These are phyloP conservation scores for Oryza australiensis DNA, from an alignment of 176 grass and related monocot genomes.

Conservation along the genomic window DNA sequence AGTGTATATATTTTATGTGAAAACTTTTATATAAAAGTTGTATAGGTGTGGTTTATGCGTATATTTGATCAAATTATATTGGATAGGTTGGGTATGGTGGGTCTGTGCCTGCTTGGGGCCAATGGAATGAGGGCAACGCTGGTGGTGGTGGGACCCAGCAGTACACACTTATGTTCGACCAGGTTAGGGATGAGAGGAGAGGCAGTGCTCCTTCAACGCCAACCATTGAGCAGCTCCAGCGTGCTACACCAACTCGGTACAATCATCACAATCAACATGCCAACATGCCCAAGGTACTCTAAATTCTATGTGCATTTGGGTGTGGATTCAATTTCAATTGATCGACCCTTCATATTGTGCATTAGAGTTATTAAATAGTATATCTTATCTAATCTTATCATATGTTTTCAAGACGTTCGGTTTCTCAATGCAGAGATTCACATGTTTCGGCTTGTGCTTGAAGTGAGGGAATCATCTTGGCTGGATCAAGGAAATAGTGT, in stretches of 20 bases:
- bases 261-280: constrained; percentile 4
- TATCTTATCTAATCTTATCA: not conserved
- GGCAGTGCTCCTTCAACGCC: constrained; percentile 22
- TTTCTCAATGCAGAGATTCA: constrained; percentile 9
- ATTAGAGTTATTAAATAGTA: not conserved
- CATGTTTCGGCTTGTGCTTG: constrained; percentile 21
- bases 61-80: not conserved
- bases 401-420: not conserved
- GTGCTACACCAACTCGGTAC: not conserved
- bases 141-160: not conserved
- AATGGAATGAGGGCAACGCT: constrained; percentile 21
- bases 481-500: not conserved
- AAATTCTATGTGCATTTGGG: not conserved
- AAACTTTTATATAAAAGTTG: too few species aligned
- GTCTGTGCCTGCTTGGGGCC: constrained; percentile 25
- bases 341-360: not conserved
- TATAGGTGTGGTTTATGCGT: not conserved
- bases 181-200: constrained; percentile 26
- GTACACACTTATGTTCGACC: constrained; percentile 32
- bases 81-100: not conserved
- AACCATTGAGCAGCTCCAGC: not conserved
- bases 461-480: not conserved
- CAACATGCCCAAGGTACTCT: constrained; percentile 15
- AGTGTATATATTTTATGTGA: too few species aligned
- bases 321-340: not conserved